These are phyloP conservation scores for Tritrichomonas foetus DNA, from an alignment of 208 protist genomes.

Conservation along the genomic window DNA sequence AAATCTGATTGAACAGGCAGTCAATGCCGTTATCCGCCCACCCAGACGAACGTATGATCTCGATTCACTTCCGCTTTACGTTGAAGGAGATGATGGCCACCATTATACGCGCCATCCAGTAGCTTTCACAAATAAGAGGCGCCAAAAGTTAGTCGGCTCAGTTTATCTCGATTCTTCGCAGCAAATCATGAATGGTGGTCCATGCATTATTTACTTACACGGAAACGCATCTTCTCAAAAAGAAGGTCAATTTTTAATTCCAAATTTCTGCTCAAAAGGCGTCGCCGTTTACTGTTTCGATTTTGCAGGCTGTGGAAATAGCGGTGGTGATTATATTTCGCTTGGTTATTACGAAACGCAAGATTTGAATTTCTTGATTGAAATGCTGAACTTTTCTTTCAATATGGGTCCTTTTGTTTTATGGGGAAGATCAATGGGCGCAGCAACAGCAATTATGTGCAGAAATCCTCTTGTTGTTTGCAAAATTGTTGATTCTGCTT, in stretches of 20 bases:
- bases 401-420: neutral
- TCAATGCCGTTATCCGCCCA: neutral
- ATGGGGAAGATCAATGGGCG: neutral
- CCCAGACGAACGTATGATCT: neutral
- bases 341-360: neutral
- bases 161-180: too few relatives aligned
- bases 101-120: too few relatives aligned
- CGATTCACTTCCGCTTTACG: neutral
- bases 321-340: constrained; percentile 28
- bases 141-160: too few relatives aligned
- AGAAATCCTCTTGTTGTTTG: neutral
- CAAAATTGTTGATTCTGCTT: neutral
- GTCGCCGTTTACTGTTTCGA: constrained; percentile 5
- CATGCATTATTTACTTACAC: too few relatives aligned
- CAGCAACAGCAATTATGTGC: neutral
- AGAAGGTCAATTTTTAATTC: constrained; percentile 24
- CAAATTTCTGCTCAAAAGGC: neutral
- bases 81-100: neutral
- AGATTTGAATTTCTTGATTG: neutral
- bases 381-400: neutral
- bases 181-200: too few relatives aligned
- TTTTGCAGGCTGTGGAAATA: neutral
- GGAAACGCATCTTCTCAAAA: neutral
- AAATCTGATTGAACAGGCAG: neutral
- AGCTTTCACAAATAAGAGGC: too few relatives aligned